Evolutionary conservation across 2,329 filamentous ascomycete genomes (phyloP), one percentile per base, ranked within the genome.

Genomic region (Colletotrichum ledebouriae): DNA sequence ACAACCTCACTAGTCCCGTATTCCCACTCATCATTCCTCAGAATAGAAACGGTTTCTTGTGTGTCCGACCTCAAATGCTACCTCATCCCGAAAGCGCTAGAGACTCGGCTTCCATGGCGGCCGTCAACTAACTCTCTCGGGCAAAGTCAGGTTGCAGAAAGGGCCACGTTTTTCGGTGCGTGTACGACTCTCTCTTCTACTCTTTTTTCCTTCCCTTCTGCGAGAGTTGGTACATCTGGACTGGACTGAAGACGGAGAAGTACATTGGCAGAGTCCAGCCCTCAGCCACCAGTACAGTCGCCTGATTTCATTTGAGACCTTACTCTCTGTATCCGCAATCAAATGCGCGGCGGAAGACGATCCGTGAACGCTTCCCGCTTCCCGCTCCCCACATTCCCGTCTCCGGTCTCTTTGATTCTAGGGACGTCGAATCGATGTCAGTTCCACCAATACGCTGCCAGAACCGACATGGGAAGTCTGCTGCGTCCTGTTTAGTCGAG

Each of bases 301-400:
- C 29, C 34, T 39, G 46, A 37, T 42, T 22, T 20, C 53, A 53
- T 52, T 33, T 59, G 65, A 64, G 65, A 67, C 41, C 20, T 42
- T 46, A 15, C 46, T 25, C 50, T 39, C n/a, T 17, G 44, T 25
- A 50, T 65, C 65, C 55, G 65, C 65, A 68, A 68, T 65, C 47
- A 49, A 49, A 39, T n/a, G 60, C 15, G 47, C 65, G 65, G 65
- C 61, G 65, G 53, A 37, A 68, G 65, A 59, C 34, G 65, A 68
- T 68, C 65, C 65, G 65, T 68, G 65, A 56, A 68, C 53, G 65
- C 65, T 63, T 68, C 65, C 65, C 65, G 61, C 46, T 59, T 68
- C 65, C 65, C 65, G 61, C 46, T 59, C 61, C 37, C 65, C 65
- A 68, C 65, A 68, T 68, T 56, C 65, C 46, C 55, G 53, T 34